Conservation (phyloP, 106 monocot species). For the Hemerocallis citrina region DNA sequence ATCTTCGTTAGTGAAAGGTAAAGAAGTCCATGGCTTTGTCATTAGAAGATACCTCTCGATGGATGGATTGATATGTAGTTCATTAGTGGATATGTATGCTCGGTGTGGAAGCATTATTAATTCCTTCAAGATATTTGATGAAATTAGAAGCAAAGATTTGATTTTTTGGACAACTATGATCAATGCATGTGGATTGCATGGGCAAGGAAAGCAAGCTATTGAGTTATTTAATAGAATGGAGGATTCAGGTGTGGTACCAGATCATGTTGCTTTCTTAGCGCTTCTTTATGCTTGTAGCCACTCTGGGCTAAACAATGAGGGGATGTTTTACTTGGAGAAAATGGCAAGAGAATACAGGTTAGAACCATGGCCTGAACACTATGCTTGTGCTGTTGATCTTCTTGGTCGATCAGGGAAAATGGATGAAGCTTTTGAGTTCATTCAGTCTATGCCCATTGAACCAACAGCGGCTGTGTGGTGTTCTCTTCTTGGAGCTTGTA, state of each 20-base stretch:
- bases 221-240: constrained; percentile 34
- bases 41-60: constrained; percentile 24
- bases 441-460: constrained; percentile 35
- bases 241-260: constrained; percentile 34
- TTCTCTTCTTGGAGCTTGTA: constrained; percentile 75
- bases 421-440: constrained; percentile 65
- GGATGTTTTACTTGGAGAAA: constrained; percentile 25
- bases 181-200: constrained; percentile 65
- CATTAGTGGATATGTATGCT: constrained; percentile 74
- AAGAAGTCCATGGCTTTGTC: constrained; percentile 62
- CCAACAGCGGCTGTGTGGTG: constrained; percentile 70
- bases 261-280: constrained; percentile 58
- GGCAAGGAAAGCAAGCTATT: constrained; percentile 50
- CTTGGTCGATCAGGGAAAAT: constrained; percentile 62
- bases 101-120: constrained; percentile 45
- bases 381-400: constrained; percentile 72
- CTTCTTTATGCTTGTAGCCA: constrained; percentile 77
- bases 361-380: constrained; percentile 86
- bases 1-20: constrained; percentile 52
- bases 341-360: constrained; percentile 35
- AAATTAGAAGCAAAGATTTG: constrained; percentile 34
- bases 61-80: constrained; percentile 21
- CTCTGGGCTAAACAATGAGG: constrained; percentile 40
- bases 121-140: constrained; percentile 36
- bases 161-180: constrained; percentile 64